Evolutionary conservation across 1,139 yeast genomes (phyloP).

Genomic region (Zhuliangozyma blackwelliae): DNA sequence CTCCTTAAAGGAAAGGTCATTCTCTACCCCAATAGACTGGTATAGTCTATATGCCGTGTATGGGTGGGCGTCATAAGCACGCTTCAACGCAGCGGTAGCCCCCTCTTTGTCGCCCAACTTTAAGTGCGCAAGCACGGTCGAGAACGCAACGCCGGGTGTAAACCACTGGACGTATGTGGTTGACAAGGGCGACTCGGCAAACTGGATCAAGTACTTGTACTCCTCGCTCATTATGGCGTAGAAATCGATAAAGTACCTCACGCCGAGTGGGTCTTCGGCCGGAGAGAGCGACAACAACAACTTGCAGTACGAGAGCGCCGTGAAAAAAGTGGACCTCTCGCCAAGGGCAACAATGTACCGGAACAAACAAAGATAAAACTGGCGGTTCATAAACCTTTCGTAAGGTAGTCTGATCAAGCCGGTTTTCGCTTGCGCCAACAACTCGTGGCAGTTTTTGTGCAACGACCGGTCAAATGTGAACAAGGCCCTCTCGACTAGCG

Average conservation of each 20-base stretch:
- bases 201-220: conserved; percentile 53
- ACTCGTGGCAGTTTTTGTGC: conserved; percentile 37
- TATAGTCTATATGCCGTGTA: conserved; percentile 52
- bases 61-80: conserved; percentile 58
- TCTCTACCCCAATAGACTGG: conserved; percentile 32
- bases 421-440: conserved; percentile 47
- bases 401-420: conserved; percentile 72
- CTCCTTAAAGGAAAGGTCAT: conserved; percentile 18
- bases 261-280: conserved; percentile 80
- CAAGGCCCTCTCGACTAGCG: conserved; percentile 69
- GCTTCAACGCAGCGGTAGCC: conserved; percentile 45
- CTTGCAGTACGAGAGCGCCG: conserved; percentile 76
- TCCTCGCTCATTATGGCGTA: conserved; percentile 70
- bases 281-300: conserved; percentile 67
- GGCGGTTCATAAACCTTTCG: conserved; percentile 71
- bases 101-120: conserved; percentile 29
- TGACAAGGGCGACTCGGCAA: conserved; percentile 51
- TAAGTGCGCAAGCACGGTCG: conserved; percentile 59
- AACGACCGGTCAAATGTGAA: conserved; percentile 70
- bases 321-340: conserved; percentile 70
- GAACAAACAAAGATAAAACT: conserved; percentile 69
- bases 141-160: conserved; percentile 71
- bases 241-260: conserved; percentile 75
- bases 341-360: conserved; percentile 68
- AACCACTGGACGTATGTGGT: conserved; percentile 62